Percentiles rank a stretch among this genome's conserved stretches.
Conservation (phyloP, 768 basidiomycete genomes). For the Amanita molliuscula region DNA sequence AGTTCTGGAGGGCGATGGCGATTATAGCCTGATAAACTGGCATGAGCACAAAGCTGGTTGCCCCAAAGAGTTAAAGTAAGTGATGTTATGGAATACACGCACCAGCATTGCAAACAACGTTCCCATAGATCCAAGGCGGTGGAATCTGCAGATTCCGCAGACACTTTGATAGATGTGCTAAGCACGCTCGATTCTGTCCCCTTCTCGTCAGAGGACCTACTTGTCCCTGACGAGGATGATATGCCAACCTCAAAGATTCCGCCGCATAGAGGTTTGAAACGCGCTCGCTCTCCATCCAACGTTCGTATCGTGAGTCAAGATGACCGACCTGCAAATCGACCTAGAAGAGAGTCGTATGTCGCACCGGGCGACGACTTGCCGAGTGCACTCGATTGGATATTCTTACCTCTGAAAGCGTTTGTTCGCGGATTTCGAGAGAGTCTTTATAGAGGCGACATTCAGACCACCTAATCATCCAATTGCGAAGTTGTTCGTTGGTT, state of each 20-base stretch:
- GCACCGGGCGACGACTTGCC: constrained; percentile 34
- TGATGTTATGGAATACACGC: constrained; percentile 1
- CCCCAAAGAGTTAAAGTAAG: constrained; percentile 13
- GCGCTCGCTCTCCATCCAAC: neutral
- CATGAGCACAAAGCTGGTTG: constrained; percentile 50
- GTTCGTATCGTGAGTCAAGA: constrained; percentile 11
- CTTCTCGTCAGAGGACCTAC: neutral
- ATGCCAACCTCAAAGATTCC: neutral
- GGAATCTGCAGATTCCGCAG: neutral
- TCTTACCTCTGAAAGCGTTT: constrained; percentile 54
- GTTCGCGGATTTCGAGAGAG: constrained; percentile 61
- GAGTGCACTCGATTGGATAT: constrained; percentile 46
- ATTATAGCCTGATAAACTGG: constrained; percentile 55
- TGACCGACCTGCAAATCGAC: constrained; percentile 37
- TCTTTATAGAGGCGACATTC: constrained; percentile 21
- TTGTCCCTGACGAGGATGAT: neutral
- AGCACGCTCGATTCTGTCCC: neutral
- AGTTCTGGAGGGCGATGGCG: constrained; percentile 33
- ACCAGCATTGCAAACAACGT: neutral
- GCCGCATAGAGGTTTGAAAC: neutral
- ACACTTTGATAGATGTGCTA: neutral
- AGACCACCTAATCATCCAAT: constrained; percentile 6
- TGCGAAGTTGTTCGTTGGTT: neutral
- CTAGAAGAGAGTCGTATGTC: constrained; percentile 36
- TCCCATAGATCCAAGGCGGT: neutral